Evolutionary conservation across 2,329 filamentous ascomycete genomes (phyloP).

Genomic region (Fusarium longipes): DNA sequence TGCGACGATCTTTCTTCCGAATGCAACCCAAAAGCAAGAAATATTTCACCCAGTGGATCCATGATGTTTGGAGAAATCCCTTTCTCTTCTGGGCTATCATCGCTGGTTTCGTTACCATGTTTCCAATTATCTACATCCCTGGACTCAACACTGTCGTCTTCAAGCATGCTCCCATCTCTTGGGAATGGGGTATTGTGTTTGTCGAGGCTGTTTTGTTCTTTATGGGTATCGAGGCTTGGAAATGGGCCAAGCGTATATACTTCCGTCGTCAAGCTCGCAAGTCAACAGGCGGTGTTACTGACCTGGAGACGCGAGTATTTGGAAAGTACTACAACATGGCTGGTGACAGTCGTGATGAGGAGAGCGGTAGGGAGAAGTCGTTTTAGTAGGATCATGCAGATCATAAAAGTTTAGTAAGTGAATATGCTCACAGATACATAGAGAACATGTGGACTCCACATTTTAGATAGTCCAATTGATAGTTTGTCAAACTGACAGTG

Average conservation of each 20-base stretch:
- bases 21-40: constrained; percentile 72
- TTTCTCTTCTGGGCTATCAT: constrained; percentile 74
- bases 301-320: constrained; percentile 51
- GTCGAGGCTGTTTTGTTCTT: constrained; percentile 67
- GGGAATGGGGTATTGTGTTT: constrained; percentile 72
- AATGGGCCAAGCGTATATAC: constrained; percentile 65
- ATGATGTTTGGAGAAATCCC: constrained; percentile 75
- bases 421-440: not conserved
- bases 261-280: constrained; percentile 50
- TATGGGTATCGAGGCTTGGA: constrained; percentile 67
- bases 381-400: not conserved
- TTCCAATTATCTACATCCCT: constrained; percentile 67
- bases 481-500: no score
- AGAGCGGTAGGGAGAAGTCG: constrained; percentile 20
- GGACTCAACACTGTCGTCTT: constrained; percentile 68
- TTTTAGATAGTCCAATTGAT: not conserved
- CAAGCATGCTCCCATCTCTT: constrained; percentile 67
- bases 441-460: no score
- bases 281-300: constrained; percentile 27
- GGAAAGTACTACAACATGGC: constrained; percentile 47
- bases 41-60: constrained; percentile 73
- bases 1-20: constrained; percentile 77
- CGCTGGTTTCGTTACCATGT: constrained; percentile 58
- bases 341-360: constrained; percentile 36
- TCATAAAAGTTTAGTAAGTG: not conserved